A percentile compares a stretch with the other conserved stretches of the same genome.
Conservation (phyloP, 2,329 filamentous ascomycete genomes). For the Nothophoma quercina region DNA sequence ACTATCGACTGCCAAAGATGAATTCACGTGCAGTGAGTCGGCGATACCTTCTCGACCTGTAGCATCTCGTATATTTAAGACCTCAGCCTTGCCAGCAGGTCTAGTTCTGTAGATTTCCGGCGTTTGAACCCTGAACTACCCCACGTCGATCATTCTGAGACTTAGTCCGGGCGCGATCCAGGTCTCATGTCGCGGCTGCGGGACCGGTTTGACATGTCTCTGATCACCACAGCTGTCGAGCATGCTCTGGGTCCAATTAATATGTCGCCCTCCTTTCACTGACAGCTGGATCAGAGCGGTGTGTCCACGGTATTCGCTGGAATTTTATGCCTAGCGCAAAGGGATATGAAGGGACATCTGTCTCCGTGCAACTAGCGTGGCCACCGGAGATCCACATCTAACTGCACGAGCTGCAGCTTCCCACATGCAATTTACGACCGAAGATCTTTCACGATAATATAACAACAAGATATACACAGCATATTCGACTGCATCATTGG, state of each 20-base stretch:
- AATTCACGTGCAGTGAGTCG: not conserved
- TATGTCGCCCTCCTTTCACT: no score
- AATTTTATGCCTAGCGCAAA: no score
- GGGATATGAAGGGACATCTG: no score
- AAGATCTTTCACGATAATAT: no score
- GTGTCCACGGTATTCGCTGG: not conserved
- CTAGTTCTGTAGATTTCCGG: not conserved
- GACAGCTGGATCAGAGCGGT: no score
- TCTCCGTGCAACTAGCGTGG: no score
- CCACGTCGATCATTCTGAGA: not conserved
- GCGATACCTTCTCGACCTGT: conserved; percentile 6
- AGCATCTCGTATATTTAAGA: not conserved
- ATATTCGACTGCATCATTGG: no score
- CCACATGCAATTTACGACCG: no score
- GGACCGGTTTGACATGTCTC: not conserved
- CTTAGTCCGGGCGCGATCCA: not conserved
- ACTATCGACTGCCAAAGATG: conserved; percentile 9
- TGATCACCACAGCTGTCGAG: conserved; percentile 3
- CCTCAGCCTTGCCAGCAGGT: not conserved
- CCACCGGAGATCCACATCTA: no score
- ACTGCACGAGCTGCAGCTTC: no score
- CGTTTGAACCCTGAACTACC: not conserved
- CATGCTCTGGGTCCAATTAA: not conserved
- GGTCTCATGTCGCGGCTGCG: not conserved
- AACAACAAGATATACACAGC: no score